Evolutionary conservation across 331 rosid species (phyloP), one percentile per base, ranked within the genome.

Genomic region (Pyrus hybrid): DNA sequence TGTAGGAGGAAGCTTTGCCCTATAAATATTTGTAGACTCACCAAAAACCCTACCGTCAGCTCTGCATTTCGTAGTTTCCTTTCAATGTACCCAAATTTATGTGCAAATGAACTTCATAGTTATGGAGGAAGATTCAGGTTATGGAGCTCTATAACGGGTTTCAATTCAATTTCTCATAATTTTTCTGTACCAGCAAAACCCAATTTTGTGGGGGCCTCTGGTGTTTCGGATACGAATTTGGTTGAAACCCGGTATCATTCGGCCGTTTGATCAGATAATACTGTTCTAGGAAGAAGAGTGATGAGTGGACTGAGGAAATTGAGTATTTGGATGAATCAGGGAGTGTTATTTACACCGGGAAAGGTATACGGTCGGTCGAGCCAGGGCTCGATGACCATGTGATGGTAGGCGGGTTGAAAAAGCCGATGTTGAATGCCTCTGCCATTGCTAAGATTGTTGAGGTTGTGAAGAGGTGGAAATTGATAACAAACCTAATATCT

Each of bases 341-440:
- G 17, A 82, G 89, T 77, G 92, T 94, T 29, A 86, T 90, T 73
- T 92, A 82, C 78, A 83, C 89, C 70, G 93, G 96, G 8, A 94
- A 92, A 83, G 97, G 97, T 25, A 54, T 92, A 35, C 78, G 97
- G 77, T 87, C 96, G 0, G 92, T 94, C 33, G 91, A 90, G 76
- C 97, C 97, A 28, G 97, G 97, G 43, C 20, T 84, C 41, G 99
- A 92, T 87, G 99, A 88, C 79, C 99, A 94, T 86, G 91, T 92
- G 1, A 90, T 94, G 99, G 86, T 92, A 30, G 97, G 99, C 9
- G 96, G 83, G 79, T 83, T 90, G 25, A 90, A 87, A 67, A 94
- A 88, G 54, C 96, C 92, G 13, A 71, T 94, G 32, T 49, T 89
- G 85, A 94, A 92, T 85, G 91, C 96, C 20, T 78, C 87, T 2